These are phyloP conservation scores for Linum lewisii DNA, from an alignment of 345 rosid genomes.

Conservation along the genomic window DNA sequence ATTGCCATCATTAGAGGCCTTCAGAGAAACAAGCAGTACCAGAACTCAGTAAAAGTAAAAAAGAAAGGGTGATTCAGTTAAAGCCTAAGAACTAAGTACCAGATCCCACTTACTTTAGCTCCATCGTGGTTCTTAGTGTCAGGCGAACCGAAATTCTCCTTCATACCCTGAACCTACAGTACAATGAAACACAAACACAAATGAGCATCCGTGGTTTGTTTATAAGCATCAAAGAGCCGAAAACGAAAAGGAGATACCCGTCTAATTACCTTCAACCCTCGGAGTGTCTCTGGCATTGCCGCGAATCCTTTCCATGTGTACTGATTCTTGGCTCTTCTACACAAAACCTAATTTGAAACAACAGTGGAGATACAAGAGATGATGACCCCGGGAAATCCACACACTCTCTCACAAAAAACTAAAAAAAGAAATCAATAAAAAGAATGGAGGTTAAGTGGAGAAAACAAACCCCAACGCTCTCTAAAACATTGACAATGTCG, in stretches of 20 bases:
- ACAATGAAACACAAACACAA: constrained; percentile 10
- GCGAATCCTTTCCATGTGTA: constrained; percentile 78
- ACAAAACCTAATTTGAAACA: constrained; percentile 14
- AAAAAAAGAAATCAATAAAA: not conserved
- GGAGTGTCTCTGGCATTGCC: constrained; percentile 56
- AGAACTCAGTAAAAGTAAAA: not conserved
- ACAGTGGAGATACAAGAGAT: not conserved
- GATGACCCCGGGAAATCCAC: not conserved
- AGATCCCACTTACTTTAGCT: constrained; percentile 44
- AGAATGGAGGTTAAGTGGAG: too few species aligned
- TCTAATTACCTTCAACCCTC: constrained; percentile 41
- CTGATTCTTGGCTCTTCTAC: constrained; percentile 41
- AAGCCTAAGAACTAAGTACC: too few species aligned
- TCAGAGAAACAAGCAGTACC: not conserved
- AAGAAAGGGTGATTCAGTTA: too few species aligned
- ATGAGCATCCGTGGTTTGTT: not conserved
- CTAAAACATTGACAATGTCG: constrained; percentile 26
- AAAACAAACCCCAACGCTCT: constrained; percentile 25
- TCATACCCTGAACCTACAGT: constrained; percentile 50
- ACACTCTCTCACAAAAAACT: not conserved
- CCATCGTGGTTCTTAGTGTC: constrained; percentile 24
- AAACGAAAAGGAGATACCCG: not conserved
- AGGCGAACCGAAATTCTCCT: constrained; percentile 31
- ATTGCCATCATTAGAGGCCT: constrained; percentile 54
- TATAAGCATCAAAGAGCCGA: not conserved